These are phyloP conservation scores for Dictyostelium firmibasis DNA, from an alignment of 78 protist species.

Conservation along the genomic window DNA sequence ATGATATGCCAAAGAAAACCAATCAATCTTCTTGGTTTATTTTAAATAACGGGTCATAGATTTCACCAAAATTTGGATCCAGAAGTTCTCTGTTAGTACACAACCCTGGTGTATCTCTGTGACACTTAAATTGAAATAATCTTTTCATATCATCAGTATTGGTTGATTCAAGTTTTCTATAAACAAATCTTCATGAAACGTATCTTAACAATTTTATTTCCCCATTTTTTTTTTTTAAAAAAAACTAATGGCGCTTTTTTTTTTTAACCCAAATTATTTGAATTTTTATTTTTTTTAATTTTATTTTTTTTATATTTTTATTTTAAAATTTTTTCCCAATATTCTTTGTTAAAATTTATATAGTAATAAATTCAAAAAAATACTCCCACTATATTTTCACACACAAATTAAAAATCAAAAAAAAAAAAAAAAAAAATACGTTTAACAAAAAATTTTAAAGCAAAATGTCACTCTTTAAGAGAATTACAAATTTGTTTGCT, in stretches of 20 bases:
- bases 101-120: too few species aligned
- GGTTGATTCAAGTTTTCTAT: too few species aligned
- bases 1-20: too few species aligned
- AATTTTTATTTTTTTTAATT: neutral
- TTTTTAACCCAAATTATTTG: neutral
- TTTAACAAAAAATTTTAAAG: neutral
- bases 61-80: too few species aligned
- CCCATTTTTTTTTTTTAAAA: too few species aligned
- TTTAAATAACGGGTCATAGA: too few species aligned
- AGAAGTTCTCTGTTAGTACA: too few species aligned
- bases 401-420: neutral
- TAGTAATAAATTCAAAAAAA: neutral
- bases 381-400: neutral
- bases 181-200: too few species aligned
- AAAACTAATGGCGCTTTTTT: neutral
- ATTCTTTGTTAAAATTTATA: neutral
- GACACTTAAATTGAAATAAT: too few species aligned
- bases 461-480: slow-evolving; percentile 40
- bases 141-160: too few species aligned
- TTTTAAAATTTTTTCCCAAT: neutral
- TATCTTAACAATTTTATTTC: too few species aligned
- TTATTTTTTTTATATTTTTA: neutral
- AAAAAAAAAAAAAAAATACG: neutral
- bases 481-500: slow-evolving; percentile 26
- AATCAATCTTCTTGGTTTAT: too few species aligned